phyloP scores from a whole-genome alignment of 306 rosid species.

The Rosa multiflora region DNA sequence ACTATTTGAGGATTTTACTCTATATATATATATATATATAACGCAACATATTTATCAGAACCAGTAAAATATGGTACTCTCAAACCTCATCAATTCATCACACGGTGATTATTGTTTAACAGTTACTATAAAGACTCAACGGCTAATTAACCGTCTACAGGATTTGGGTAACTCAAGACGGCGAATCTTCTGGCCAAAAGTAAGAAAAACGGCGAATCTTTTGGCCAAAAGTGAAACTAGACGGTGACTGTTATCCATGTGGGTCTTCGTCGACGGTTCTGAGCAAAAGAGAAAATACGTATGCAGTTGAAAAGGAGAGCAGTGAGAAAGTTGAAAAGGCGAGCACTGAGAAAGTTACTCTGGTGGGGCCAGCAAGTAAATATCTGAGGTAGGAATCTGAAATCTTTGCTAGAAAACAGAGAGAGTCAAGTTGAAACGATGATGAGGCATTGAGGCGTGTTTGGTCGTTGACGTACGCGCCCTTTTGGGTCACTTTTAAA shows the following conservation, averaged over 20 bases:
- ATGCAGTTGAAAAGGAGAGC: slow-evolving; percentile 2
- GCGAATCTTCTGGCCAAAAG: not conserved
- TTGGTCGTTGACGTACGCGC: slow-evolving; percentile 20
- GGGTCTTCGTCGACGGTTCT: not conserved
- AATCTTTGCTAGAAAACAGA: not conserved
- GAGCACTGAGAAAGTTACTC: not conserved
- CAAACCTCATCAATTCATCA: too few relatives aligned
- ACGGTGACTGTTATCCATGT: not conserved
- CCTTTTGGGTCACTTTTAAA: slow-evolving; percentile 6
- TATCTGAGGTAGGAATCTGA: not conserved
- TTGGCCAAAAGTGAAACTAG: not conserved
- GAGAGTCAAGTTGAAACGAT: slow-evolving; percentile 15
- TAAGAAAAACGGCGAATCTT: not conserved
- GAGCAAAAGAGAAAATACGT: not conserved
- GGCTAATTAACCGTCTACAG: not conserved
- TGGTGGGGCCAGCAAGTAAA: slow-evolving; percentile 8
- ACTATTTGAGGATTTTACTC: too few relatives aligned
- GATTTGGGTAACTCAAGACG: not conserved
- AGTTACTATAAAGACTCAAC: too few relatives aligned
- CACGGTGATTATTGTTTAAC: too few relatives aligned
- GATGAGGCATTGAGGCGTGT: not conserved
- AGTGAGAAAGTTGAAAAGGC: slow-evolving; percentile 4
- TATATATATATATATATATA: too few relatives aligned
- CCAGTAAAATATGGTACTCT: too few relatives aligned
- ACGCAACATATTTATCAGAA: too few relatives aligned